phyloP scores from a whole-genome alignment of 176 grass and related monocot genomes.

The Melocanna baccifera region DNA sequence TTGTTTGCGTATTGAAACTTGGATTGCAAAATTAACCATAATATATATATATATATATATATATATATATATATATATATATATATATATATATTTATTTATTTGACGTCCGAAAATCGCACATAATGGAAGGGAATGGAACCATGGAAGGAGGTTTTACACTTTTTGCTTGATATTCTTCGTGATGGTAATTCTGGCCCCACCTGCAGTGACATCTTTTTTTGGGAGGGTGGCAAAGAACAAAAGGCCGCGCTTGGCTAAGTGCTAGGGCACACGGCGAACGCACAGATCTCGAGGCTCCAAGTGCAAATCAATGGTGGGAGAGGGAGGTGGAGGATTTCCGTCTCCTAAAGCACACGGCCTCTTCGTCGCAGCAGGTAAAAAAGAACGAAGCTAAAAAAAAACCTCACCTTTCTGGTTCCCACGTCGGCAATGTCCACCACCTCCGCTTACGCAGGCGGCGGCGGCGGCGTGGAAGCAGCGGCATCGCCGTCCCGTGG shows the following conservation, averaged over 20 bases:
- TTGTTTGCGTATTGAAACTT: not conserved
- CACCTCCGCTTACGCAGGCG: conserved; percentile 5
- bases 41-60: not conserved
- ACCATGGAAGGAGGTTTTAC: not conserved
- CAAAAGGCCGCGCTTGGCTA: too few species aligned
- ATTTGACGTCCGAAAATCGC: not conserved
- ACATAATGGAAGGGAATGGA: not conserved
- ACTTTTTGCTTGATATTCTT: not conserved
- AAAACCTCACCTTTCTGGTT: not conserved
- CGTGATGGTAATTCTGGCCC: not conserved
- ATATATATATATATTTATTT: too few species aligned
- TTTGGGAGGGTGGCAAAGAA: not conserved
- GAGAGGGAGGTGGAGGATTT: too few species aligned
- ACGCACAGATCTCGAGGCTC: too few species aligned
- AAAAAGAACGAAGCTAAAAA: not conserved
- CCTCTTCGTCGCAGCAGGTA: not conserved
- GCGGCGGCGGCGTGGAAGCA: not conserved
- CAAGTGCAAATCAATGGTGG: too few species aligned
- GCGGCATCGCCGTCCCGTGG: not conserved
- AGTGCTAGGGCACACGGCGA: not conserved
- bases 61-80: too few species aligned
- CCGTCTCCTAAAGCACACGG: too few species aligned
- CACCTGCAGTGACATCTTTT: conserved; percentile 13
- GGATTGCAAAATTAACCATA: not conserved
- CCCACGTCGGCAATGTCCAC: conserved; percentile 27